Evolutionary conservation across 208 protist genomes (phyloP), one percentile per base, ranked within the genome.

Genomic region (Tritrichomonas musculus): DNA sequence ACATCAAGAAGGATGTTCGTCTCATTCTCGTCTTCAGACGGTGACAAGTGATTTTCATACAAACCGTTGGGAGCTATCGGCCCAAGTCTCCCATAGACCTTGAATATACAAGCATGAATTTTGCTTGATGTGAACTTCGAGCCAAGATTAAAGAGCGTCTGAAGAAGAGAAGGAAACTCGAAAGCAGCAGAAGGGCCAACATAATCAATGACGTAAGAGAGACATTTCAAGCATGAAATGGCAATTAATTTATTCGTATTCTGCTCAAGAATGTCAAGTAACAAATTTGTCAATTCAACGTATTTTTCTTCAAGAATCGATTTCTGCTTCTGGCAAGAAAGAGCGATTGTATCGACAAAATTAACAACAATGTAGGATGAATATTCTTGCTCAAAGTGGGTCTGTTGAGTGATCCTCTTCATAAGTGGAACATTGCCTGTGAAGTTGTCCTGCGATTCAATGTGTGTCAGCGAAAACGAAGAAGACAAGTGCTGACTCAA

Each of bases 31-130:
- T n/a, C n/a, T n/a, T n/a, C n/a, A 22, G 5, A 5, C 17, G 53
- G 53, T 60, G 5, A 17, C 17, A 60, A 60, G 17, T 60, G 5
- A 60, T 17, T 60, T 60, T 60, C 53, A 60, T 60, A 60, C 11
- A 60, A 22, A 60, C 17, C 53, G 17, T 22, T 60, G 5, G 53
- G 73, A 1, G 41, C 4, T n/a, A 39, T 39, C 30, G 73, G 33
- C 44, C 73, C 73, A 41, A 82, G 49, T 82, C 73, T 82, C 13
- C 73, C 73, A 39, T 82, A 82, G 49, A 82, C 73, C 50, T 82
- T 82, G 22, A 82, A 82, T 30, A 82, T 82, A n/a, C 33, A 33
- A 50, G 73, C 73, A 82, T 82, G 73, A 25, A 82, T 39, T 82
- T 82, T 82, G 5, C 4, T 47, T 25, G 33, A 47, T 0, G 73